Evolutionary conservation across 164 flowering plant genomes (phyloP).

Genomic region (Houttuynia cordata): DNA sequence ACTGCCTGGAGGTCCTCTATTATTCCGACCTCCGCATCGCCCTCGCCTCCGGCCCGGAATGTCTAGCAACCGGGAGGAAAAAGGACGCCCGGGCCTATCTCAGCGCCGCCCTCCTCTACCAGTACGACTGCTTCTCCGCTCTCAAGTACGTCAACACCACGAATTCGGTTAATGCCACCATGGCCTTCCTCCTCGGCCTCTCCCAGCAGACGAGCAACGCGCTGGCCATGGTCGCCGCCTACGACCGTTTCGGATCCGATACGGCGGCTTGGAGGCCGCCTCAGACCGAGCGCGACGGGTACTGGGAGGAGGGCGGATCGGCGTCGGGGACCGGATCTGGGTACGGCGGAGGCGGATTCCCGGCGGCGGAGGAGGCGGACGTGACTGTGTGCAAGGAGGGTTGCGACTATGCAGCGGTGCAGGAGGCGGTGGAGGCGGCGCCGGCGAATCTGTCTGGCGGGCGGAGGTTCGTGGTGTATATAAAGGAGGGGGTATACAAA

Average conservation of each 20-base stretch:
- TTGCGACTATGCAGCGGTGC: constrained; percentile 34
- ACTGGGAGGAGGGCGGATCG: constrained; percentile 39
- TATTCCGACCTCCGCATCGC: constrained; percentile 28
- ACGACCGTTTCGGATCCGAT: constrained; percentile 39
- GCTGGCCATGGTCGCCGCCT: too few relatives aligned
- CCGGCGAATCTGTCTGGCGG: constrained; percentile 24
- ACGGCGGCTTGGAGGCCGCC: constrained; percentile 51
- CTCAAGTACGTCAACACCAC: too few relatives aligned
- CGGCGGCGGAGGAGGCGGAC: constrained; percentile 17
- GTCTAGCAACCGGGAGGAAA: constrained; percentile 21
- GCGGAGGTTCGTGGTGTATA: constrained; percentile 43
- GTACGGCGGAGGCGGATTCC: constrained; percentile 29
- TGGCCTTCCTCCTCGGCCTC: too few relatives aligned
- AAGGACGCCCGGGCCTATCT: constrained; percentile 74
- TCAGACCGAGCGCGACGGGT: constrained; percentile 70
- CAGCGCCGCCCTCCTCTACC: constrained; percentile 59
- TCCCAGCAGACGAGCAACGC: too few relatives aligned
- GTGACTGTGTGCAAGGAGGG: constrained; percentile 68
- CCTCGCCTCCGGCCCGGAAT: constrained; percentile 12
- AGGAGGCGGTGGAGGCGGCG: constrained; percentile 64
- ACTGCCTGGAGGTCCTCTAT: constrained; percentile 41
- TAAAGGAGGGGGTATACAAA: too few relatives aligned
- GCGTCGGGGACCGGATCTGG: constrained; percentile 10
- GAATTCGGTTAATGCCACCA: too few relatives aligned
- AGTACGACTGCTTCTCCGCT: too few relatives aligned